A percentile compares a stretch with the other conserved stretches of the same genome.
These are phyloP conservation scores for Plectosphaerella sp. DNA, from an alignment of 2,329 filamentous ascomycete species.

Conservation along the genomic window DNA sequence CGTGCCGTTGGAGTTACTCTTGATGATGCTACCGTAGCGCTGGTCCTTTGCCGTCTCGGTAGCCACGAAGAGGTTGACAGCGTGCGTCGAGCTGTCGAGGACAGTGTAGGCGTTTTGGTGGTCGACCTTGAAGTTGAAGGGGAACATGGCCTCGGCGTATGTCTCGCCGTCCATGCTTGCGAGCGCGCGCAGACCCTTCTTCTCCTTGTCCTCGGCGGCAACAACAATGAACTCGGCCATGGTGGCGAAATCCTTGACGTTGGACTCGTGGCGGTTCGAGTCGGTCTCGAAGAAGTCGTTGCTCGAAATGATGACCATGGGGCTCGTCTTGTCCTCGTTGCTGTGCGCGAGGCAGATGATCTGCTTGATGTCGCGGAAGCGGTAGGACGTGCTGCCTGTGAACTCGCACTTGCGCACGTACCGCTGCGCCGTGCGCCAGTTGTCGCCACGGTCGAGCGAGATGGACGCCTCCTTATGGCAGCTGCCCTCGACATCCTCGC, in stretches of 20 bases:
- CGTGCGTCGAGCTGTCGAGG: conserved; percentile 89
- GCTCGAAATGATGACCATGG: conserved; percentile 69
- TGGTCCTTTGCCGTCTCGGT: conserved; percentile 61
- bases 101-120: conserved; percentile 86
- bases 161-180: conserved; percentile 78
- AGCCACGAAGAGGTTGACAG: conserved; percentile 89
- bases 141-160: conserved; percentile 83
- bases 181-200: conserved; percentile 68
- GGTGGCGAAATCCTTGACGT: conserved; percentile 82
- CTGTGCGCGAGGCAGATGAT: conserved; percentile 54
- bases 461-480: conserved; percentile 75
- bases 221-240: conserved; percentile 97
- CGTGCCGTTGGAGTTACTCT: conserved; percentile 98
- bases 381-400: conserved; percentile 60
- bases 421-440: conserved; percentile 71
- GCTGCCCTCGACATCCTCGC: conserved; percentile 47
- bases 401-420: conserved; percentile 84
- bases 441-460: conserved; percentile 73
- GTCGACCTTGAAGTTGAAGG: conserved; percentile 73
- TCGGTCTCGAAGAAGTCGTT: conserved; percentile 70
- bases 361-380: conserved; percentile 46
- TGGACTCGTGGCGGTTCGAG: conserved; percentile 56
- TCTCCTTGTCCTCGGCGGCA: conserved; percentile 66
- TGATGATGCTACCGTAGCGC: conserved; percentile 83
- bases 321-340: conserved; percentile 60